A percentile compares a stretch with the other conserved stretches of the same genome.
Conservation (phyloP, 108 stramenopile genomes). For the Thalassiosira profunda region DNA sequence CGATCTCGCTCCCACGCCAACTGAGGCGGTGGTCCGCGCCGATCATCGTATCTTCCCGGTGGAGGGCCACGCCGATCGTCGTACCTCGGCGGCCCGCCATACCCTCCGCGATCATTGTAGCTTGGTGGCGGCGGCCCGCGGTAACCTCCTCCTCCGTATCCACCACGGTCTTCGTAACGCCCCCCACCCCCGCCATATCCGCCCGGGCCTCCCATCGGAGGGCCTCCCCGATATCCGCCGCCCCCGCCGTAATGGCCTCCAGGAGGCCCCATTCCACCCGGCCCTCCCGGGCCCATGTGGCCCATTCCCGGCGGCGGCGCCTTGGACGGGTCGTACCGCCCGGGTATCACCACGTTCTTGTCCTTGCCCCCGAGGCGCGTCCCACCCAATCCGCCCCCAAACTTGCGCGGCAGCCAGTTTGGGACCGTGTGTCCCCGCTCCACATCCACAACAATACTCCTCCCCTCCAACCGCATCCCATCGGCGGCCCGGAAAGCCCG, state of each 20-base stretch:
- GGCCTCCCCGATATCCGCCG: background rate
- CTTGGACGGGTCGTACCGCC: conserved; percentile 78
- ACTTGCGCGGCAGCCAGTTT: conserved; percentile 89
- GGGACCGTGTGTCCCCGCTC: conserved; percentile 98
- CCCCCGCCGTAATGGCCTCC: conserved; percentile 3
- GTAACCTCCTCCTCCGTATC: conserved; percentile 42
- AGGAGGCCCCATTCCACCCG: conserved; percentile 32
- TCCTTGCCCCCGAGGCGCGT: conserved; percentile 81
- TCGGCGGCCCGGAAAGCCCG: conserved; percentile 91
- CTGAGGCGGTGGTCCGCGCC: too few relatives aligned
- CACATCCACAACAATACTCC: conserved; percentile 94
- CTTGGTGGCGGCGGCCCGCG: conserved; percentile 45
- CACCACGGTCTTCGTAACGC: conserved; percentile 26
- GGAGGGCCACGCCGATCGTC: conserved; percentile 12
- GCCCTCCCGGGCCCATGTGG: conserved; percentile 27
- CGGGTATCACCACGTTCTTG: conserved; percentile 61
- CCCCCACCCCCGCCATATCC: conserved; percentile 27
- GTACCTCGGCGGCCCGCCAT: conserved; percentile 29
- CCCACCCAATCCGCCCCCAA: conserved; percentile 94
- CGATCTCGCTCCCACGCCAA: too few relatives aligned
- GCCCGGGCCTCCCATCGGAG: conserved; percentile 27
- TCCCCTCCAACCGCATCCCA: conserved; percentile 93
- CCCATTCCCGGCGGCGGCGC: conserved; percentile 18
- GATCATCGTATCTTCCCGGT: too few relatives aligned
- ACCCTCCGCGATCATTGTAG: conserved; percentile 28